Percentiles rank a stretch among this genome's conserved stretches.
These are phyloP conservation scores for Citrus sinensis DNA, from an alignment of 345 rosid species.

Conservation along the genomic window DNA sequence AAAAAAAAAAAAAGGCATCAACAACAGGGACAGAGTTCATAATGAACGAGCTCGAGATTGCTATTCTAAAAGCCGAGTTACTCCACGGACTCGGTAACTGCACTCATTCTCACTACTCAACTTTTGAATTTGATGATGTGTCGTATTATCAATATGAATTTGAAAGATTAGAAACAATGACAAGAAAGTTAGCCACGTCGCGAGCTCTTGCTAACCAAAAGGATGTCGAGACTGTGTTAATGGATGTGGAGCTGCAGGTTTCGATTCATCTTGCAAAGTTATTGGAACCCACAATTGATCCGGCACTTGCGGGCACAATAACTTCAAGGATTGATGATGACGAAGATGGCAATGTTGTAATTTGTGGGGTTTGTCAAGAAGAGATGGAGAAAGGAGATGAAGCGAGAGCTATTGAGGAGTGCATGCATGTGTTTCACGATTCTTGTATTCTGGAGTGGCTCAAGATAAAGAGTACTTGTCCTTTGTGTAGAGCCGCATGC, in stretches of 20 bases:
- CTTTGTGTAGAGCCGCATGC: not conserved
- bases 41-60: not conserved
- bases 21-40: not conserved
- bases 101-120: not conserved
- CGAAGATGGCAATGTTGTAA: not conserved
- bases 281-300: not conserved
- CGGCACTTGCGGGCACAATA: not conserved
- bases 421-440: not conserved
- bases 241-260: not conserved
- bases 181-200: not conserved
- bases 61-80: not conserved
- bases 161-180: not conserved
- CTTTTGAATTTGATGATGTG: not conserved
- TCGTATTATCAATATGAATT: not conserved
- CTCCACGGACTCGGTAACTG: not conserved
- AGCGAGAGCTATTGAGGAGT: not conserved
- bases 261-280: not conserved
- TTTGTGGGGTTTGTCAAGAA: not conserved
- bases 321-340: not conserved
- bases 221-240: not conserved
- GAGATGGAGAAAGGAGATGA: not conserved
- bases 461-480: not conserved
- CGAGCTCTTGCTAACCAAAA: not conserved
- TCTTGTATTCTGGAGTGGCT: not conserved
- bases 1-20: not conserved